Evolutionary conservation across 371 early-diverging fungal genomes (phyloP).

Genomic region (Rhizopus microsporus): DNA sequence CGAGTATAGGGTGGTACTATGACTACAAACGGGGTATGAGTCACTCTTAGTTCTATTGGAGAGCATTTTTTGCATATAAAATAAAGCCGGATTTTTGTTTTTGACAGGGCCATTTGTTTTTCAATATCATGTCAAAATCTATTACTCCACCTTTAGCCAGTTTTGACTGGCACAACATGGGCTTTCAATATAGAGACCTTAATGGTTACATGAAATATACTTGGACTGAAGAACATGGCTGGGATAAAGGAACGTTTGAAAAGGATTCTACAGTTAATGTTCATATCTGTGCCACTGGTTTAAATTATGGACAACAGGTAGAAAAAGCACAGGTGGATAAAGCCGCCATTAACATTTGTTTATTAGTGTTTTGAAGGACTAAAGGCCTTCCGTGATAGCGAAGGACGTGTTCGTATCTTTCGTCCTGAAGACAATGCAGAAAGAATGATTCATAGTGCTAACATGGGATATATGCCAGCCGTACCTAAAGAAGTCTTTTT

Average conservation of each 20-base stretch:
- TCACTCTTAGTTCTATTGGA: too few relatives aligned
- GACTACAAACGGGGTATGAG: too few relatives aligned
- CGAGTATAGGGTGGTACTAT: too few relatives aligned
- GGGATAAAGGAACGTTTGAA: conserved; percentile 66
- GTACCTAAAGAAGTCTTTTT: conserved; percentile 70
- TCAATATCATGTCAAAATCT: conserved; percentile 15
- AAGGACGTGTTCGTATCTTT: conserved; percentile 76
- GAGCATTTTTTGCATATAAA: too few relatives aligned
- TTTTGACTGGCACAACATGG: conserved; percentile 71
- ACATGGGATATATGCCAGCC: conserved; percentile 60
- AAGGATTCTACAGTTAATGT: conserved; percentile 49
- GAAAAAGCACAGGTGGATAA: background rate
- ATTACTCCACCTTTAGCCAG: conserved; percentile 37
- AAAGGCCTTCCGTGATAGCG: conserved; percentile 77
- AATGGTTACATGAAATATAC: conserved; percentile 68
- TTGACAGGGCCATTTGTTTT: background rate
- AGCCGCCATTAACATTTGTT: background rate
- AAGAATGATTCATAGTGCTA: conserved; percentile 65
- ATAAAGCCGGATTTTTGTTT: too few relatives aligned
- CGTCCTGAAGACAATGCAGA: conserved; percentile 73
- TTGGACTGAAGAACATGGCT: conserved; percentile 59
- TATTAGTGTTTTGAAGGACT: conserved; percentile 78
- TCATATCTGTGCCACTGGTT: conserved; percentile 60
- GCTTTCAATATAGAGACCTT: conserved; percentile 68
- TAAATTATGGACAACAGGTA: conserved; percentile 79